phyloP scores from a whole-genome alignment of 1,284 basidiomycete species.

The Microbotryum scabiosae region DNA sequence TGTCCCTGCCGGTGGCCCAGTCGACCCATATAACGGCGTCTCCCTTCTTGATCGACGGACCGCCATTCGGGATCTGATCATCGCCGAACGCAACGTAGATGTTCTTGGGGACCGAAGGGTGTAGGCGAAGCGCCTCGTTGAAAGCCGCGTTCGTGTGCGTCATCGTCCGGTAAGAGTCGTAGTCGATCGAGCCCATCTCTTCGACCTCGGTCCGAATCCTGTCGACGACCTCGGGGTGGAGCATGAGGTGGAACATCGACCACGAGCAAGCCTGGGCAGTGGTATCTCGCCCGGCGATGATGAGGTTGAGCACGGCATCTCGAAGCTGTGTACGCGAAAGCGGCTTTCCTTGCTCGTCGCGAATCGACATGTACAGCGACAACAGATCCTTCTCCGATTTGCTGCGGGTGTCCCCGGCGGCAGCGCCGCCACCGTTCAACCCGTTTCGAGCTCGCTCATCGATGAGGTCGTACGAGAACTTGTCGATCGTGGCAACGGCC shows the following conservation, averaged over 20 bases:
- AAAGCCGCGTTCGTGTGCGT: conserved; percentile 18
- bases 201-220: conserved; percentile 12
- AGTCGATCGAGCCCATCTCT: conserved; percentile 10
- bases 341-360: conserved; percentile 18
- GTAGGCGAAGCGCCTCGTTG: conserved; percentile 15
- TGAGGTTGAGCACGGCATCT: conserved; percentile 23
- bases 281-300: conserved; percentile 20
- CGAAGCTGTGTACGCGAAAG: neutral
- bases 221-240: neutral
- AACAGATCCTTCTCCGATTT: neutral
- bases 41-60: conserved; percentile 25
- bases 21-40: conserved; percentile 24
- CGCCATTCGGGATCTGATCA: conserved; percentile 31
- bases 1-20: conserved; percentile 24
- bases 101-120: conserved; percentile 16
- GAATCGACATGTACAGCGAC: conserved; percentile 21
- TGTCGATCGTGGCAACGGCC: conserved; percentile 28
- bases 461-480: conserved; percentile 33
- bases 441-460: conserved; percentile 10
- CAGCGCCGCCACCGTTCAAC: too few species aligned
- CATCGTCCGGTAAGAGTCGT: conserved; percentile 19
- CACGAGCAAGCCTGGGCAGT: conserved; percentile 17
- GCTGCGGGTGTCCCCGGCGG: too few species aligned
- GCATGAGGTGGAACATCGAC: conserved; percentile 5
- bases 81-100: conserved; percentile 8